phyloP scores from a whole-genome alignment of 257 asterid species.

The Osmanthus fragrans region DNA sequence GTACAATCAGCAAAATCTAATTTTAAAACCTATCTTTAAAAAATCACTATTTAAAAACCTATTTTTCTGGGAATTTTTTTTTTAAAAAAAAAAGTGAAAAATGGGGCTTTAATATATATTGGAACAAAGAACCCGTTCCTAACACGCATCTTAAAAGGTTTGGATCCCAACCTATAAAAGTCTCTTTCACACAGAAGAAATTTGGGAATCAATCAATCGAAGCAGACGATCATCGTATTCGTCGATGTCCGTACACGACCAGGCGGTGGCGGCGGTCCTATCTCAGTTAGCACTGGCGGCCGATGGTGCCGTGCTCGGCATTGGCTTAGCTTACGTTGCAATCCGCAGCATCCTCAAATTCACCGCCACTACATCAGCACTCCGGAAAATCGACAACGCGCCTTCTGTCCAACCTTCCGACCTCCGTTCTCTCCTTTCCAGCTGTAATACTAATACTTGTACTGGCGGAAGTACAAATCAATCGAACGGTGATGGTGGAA shows the following conservation, averaged over 20 bases:
- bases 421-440: conserved; percentile 61
- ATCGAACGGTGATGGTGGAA: conserved; percentile 32
- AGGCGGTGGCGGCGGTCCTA: conserved; percentile 63
- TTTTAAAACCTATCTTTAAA: too few species aligned
- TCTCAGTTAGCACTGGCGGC: conserved; percentile 59
- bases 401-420: conserved; percentile 63
- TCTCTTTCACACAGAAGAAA: too few species aligned
- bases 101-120: too few species aligned
- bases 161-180: too few species aligned
- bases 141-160: too few species aligned
- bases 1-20: too few species aligned
- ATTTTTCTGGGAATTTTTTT: too few species aligned
- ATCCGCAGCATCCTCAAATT: conserved; percentile 65
- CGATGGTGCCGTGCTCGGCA: conserved; percentile 77
- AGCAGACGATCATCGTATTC: neutral
- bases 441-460: conserved; percentile 1
- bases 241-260: conserved; percentile 75
- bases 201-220: neutral
- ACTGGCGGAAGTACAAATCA: conserved; percentile 23
- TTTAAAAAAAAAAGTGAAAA: too few species aligned
- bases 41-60: too few species aligned
- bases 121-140: too few species aligned
- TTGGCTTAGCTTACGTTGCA: conserved; percentile 73
- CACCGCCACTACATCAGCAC: conserved; percentile 56
- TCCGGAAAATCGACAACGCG: conserved; percentile 56